These are phyloP conservation scores for Psilocybe sp. DNA, from an alignment of 768 basidiomycete genomes.

Conservation along the genomic window DNA sequence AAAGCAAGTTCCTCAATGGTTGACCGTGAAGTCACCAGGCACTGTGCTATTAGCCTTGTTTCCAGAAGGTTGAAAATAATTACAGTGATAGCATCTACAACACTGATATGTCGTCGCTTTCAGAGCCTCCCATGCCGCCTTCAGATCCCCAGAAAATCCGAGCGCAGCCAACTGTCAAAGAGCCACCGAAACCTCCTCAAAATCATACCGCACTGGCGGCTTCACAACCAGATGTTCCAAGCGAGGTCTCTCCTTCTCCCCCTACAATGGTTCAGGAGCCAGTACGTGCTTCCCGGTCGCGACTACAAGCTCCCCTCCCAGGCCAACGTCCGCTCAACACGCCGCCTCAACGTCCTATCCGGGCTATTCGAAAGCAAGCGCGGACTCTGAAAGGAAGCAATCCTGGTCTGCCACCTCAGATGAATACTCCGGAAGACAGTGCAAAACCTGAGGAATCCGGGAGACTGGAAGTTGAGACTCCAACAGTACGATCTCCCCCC, in stretches of 20 bases:
- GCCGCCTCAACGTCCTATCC: background rate
- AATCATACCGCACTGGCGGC: too few relatives aligned
- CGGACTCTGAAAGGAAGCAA: too few relatives aligned
- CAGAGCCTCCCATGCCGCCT: too few relatives aligned
- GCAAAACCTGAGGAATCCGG: background rate
- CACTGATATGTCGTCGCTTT: too few relatives aligned
- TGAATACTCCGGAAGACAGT: background rate
- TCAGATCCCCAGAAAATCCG: too few relatives aligned
- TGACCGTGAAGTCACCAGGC: constrained; percentile 47
- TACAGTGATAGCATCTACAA: too few relatives aligned
- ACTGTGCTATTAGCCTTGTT: constrained; percentile 48
- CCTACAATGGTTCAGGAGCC: background rate
- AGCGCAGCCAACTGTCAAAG: too few relatives aligned
- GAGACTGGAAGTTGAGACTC: background rate
- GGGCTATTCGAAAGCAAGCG: too few relatives aligned
- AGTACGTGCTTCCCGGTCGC: background rate
- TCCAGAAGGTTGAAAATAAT: constrained; percentile 24
- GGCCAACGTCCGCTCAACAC: background rate
- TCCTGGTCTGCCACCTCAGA: background rate
- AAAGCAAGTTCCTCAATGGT: constrained; percentile 47
- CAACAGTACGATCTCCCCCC: background rate
- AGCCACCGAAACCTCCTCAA: too few relatives aligned
- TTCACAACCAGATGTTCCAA: too few relatives aligned
- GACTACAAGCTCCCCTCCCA: background rate
- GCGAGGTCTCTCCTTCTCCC: too few relatives aligned